Percentiles rank a stretch among this genome's conserved stretches.
These are phyloP conservation scores for Pseudonitzschia multiseries DNA, from an alignment of 108 stramenopile species.

Conservation along the genomic window DNA sequence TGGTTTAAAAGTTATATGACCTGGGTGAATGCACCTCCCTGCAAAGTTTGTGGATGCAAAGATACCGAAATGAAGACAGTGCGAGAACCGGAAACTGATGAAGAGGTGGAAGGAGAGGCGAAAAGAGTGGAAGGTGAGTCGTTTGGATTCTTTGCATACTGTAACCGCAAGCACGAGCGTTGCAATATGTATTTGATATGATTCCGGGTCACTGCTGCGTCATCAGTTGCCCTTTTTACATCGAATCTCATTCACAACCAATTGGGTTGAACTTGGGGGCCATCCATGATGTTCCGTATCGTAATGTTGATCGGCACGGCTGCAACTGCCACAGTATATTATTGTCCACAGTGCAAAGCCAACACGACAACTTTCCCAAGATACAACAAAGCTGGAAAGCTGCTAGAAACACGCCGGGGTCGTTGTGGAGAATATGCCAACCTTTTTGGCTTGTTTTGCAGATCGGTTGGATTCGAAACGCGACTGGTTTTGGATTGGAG, in stretches of 20 bases:
- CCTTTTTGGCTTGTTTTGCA: constrained; percentile 87
- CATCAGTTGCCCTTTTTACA: too few species aligned
- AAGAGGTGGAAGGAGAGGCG: constrained; percentile 62
- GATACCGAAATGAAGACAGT: constrained; percentile 52
- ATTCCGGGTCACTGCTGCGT: too few species aligned
- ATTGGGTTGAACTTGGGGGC: too few species aligned
- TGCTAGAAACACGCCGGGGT: constrained; percentile 79
- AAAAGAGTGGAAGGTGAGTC: constrained; percentile 59
- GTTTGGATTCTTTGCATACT: background rate
- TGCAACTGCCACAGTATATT: constrained; percentile 43
- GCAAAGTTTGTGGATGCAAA: constrained; percentile 45
- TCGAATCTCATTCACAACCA: too few species aligned
- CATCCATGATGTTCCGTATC: background rate
- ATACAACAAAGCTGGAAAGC: constrained; percentile 80
- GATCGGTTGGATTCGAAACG: constrained; percentile 89
- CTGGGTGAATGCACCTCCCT: constrained; percentile 81
- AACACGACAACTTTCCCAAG: constrained; percentile 88
- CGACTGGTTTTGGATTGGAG: constrained; percentile 93
- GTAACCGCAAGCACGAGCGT: too few species aligned
- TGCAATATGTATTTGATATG: background rate
- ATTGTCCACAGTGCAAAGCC: constrained; percentile 63
- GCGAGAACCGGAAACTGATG: constrained; percentile 59
- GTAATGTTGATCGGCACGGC: background rate
- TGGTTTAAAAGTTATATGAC: constrained; percentile 77
- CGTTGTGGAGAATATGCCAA: constrained; percentile 99